Percentiles rank a stretch among this genome's conserved stretches.
Conservation (phyloP, 495 filamentous ascomycete species). For the Glarea lozoyensis region DNA sequence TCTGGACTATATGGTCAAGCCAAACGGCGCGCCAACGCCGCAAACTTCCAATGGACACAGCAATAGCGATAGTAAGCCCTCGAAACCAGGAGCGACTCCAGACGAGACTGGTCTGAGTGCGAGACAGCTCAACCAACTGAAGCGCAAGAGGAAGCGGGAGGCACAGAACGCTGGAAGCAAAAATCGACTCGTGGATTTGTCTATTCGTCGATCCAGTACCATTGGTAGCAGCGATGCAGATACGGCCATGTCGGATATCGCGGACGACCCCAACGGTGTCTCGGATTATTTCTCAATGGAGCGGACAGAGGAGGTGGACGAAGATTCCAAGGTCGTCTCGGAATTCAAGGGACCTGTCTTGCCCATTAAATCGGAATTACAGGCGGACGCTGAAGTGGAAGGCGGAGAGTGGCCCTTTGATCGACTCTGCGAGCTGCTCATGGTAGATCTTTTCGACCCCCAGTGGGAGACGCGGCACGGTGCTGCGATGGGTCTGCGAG, state of each 20-base stretch:
- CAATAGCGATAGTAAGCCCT: neutral
- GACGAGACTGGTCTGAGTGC: conserved; percentile 58
- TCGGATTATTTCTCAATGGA: conserved; percentile 86
- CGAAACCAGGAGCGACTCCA: conserved; percentile 6
- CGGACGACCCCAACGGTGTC: conserved; percentile 40
- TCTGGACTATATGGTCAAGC: conserved; percentile 38
- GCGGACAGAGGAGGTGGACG: conserved; percentile 59
- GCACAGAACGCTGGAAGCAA: conserved; percentile 78
- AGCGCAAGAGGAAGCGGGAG: conserved; percentile 78
- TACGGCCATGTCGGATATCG: conserved; percentile 55
- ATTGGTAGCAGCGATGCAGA: conserved; percentile 45
- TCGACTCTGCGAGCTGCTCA: conserved; percentile 85
- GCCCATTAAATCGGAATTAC: conserved; percentile 52
- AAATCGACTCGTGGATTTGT: conserved; percentile 81
- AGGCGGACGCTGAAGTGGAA: conserved; percentile 61
- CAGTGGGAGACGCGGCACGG: conserved; percentile 98
- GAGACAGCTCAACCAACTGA: conserved; percentile 86
- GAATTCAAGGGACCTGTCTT: conserved; percentile 81
- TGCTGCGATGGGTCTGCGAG: conserved; percentile 88
- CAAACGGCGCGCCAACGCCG: conserved; percentile 20
- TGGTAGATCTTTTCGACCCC: conserved; percentile 84
- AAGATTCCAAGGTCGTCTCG: conserved; percentile 84
- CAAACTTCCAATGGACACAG: conserved; percentile 23
- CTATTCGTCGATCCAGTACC: conserved; percentile 56
- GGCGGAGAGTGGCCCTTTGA: conserved; percentile 92